These are phyloP conservation scores for Candida buenavistaensis DNA, from an alignment of 1,139 yeast species.

Conservation along the genomic window DNA sequence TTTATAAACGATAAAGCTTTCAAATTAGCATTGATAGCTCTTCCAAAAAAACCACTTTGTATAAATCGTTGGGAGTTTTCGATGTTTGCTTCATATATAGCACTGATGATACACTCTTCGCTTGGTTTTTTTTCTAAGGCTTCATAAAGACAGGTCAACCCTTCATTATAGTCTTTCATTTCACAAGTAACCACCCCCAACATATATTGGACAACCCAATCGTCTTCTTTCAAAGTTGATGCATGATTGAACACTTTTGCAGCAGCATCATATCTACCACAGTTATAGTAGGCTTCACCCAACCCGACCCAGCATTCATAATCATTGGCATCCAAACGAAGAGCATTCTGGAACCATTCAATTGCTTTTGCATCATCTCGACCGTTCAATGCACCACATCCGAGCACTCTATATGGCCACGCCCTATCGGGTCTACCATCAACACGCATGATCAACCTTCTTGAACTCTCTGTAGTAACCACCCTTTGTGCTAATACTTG, in stretches of 20 bases:
- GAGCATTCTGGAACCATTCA: slow-evolving; percentile 84
- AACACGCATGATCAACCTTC: slow-evolving; percentile 46
- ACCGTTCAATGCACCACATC: slow-evolving; percentile 70
- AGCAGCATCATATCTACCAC: slow-evolving; percentile 89
- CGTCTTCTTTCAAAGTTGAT: slow-evolving; percentile 40
- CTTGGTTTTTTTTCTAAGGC: slow-evolving; percentile 46
- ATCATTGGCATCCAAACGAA: slow-evolving; percentile 68
- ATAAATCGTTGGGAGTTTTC: slow-evolving; percentile 55
- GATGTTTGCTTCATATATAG: slow-evolving; percentile 58
- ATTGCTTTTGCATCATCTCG: slow-evolving; percentile 80
- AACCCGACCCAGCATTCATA: slow-evolving; percentile 86
- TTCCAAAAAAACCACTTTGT: slow-evolving; percentile 64
- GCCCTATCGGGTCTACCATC: slow-evolving; percentile 33
- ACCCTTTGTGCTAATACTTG: slow-evolving; percentile 68
- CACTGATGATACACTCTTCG: slow-evolving; percentile 58
- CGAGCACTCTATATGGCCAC: slow-evolving; percentile 91
- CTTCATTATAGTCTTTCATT: slow-evolving; percentile 39
- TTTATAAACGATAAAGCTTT: slow-evolving; percentile 54
- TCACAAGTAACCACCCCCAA: slow-evolving; percentile 61
- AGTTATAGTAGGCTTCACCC: slow-evolving; percentile 85
- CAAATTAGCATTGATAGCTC: slow-evolving; percentile 40
- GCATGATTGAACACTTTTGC: slow-evolving; percentile 77
- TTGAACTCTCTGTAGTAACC: slow-evolving; percentile 62
- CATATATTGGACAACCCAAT: slow-evolving; percentile 65
- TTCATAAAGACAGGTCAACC: slow-evolving; percentile 28